Conservation (phyloP, 768 basidiomycete species). For the Glaciozyma martinii region DNA sequence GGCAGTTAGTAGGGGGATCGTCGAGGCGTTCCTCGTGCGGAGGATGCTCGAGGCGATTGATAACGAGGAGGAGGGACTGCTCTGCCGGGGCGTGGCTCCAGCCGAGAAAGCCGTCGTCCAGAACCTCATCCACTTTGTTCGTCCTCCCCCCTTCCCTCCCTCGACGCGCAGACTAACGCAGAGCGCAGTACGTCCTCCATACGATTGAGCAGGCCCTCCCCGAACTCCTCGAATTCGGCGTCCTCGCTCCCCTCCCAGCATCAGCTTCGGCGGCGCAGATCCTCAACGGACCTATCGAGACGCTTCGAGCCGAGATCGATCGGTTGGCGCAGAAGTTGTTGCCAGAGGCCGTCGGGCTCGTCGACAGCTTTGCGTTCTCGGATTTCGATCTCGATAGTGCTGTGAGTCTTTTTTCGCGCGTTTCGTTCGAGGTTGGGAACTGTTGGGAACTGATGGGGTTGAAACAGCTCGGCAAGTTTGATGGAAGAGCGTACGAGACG, state of each 20-base stretch:
- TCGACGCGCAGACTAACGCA: no score
- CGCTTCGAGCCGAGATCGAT: constrained; percentile 10
- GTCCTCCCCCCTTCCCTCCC: neutral
- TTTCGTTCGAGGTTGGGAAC: neutral
- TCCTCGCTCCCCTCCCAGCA: constrained; percentile 38
- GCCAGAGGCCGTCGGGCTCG: constrained; percentile 58
- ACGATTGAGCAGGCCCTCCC: constrained; percentile 51
- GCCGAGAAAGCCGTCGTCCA: constrained; percentile 33
- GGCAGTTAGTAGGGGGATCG: constrained; percentile 55
- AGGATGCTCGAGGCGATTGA: constrained; percentile 45
- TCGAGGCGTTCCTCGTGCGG: constrained; percentile 59
- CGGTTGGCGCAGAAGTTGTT: constrained; percentile 40
- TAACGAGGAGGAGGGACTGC: constrained; percentile 43
- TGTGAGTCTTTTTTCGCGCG: constrained; percentile 14
- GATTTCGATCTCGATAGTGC: constrained; percentile 68
- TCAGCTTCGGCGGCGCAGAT: neutral
- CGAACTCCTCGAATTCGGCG: constrained; percentile 53
- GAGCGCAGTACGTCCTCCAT: constrained; percentile 55
- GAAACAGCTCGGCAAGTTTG: constrained; percentile 50
- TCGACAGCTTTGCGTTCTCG: constrained; percentile 63
- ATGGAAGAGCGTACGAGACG: constrained; percentile 61
- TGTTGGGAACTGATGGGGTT: constrained; percentile 40
- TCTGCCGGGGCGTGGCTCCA: constrained; percentile 18
- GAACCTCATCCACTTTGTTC: constrained; percentile 6
- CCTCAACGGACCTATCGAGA: constrained; percentile 1